A percentile compares a stretch with the other conserved stretches of the same genome.
These are phyloP conservation scores for Aureobasidium vineae DNA, from an alignment of 2,329 filamentous ascomycete genomes.

Conservation along the genomic window DNA sequence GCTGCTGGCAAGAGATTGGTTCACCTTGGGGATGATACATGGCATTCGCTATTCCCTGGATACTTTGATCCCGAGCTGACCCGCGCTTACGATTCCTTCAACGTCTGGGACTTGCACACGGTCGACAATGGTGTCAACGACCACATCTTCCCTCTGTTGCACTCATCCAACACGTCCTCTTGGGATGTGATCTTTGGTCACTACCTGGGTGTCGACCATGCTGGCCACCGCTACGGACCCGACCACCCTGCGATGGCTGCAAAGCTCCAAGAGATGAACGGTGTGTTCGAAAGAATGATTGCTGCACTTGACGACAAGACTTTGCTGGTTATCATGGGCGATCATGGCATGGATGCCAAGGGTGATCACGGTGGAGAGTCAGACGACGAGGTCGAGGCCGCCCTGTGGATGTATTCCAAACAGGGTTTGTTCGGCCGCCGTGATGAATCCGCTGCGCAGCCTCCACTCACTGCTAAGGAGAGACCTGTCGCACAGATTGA, in stretches of 20 bases:
- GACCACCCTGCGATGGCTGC: constrained; percentile 87
- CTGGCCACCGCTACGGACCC: constrained; percentile 92
- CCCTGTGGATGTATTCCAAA: constrained; percentile 98
- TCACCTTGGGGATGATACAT: constrained; percentile 97
- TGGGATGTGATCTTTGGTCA: constrained; percentile 98
- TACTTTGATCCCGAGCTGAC: constrained; percentile 88
- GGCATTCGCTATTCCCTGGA: constrained; percentile 89
- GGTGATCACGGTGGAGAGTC: constrained; percentile 98
- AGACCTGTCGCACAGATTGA: constrained; percentile 83
- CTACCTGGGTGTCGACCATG: constrained; percentile 93
- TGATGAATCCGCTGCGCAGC: constrained; percentile 56
- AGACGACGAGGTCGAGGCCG: constrained; percentile 90
- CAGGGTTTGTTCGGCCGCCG: constrained; percentile 78
- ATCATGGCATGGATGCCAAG: constrained; percentile 97
- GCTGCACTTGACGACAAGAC: constrained; percentile 77
- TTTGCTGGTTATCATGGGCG: constrained; percentile 93
- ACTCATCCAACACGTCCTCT: constrained; percentile 60
- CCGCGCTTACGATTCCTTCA: constrained; percentile 91
- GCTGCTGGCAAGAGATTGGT: constrained; percentile 73
- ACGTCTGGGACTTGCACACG: constrained; percentile 96
- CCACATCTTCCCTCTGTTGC: constrained; percentile 81
- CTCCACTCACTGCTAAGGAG: constrained; percentile 70
- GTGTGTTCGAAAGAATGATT: constrained; percentile 69
- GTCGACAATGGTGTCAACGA: constrained; percentile 94
- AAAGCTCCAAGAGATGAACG: constrained; percentile 90